Percentiles rank a stretch among this genome's conserved stretches.
Conservation (phyloP, 495 filamentous ascomycete genomes). For the Choiromyces venosus region DNA sequence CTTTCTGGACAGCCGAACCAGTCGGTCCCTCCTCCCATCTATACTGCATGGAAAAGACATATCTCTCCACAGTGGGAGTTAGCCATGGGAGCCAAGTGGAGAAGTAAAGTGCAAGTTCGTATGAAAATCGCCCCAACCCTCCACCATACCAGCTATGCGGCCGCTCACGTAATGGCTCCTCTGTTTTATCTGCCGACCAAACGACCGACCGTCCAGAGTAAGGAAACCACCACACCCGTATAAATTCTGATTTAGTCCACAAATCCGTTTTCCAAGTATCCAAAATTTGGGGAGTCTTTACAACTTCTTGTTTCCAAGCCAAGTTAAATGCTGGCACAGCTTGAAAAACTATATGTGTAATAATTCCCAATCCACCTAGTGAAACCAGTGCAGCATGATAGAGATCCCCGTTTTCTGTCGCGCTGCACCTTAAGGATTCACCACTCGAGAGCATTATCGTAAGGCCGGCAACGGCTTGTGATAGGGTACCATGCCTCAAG, state of each 20-base stretch:
- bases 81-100: conserved; percentile 71
- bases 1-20: conserved; percentile 70
- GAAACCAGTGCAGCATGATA: conserved; percentile 85
- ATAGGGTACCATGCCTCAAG: conserved; percentile 73
- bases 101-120: conserved; percentile 78
- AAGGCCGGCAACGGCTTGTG: conserved; percentile 64
- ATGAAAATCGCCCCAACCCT: conserved; percentile 73
- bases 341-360: conserved; percentile 80
- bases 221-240: conserved; percentile 95
- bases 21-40: conserved; percentile 67
- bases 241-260: conserved; percentile 82
- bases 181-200: conserved; percentile 75
- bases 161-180: conserved; percentile 52
- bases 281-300: conserved; percentile 61
- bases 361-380: conserved; percentile 82
- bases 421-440: conserved; percentile 65
- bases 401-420: conserved; percentile 63
- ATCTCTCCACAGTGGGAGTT: conserved; percentile 82
- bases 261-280: conserved; percentile 64
- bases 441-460: conserved; percentile 81
- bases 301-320: conserved; percentile 75
- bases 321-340: conserved; percentile 72
- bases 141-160: conserved; percentile 70
- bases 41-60: conserved; percentile 93
- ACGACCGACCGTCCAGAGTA: conserved; percentile 79